phyloP scores from a whole-genome alignment of 2,329 filamentous ascomycete species.

The Penicillium sp. region DNA sequence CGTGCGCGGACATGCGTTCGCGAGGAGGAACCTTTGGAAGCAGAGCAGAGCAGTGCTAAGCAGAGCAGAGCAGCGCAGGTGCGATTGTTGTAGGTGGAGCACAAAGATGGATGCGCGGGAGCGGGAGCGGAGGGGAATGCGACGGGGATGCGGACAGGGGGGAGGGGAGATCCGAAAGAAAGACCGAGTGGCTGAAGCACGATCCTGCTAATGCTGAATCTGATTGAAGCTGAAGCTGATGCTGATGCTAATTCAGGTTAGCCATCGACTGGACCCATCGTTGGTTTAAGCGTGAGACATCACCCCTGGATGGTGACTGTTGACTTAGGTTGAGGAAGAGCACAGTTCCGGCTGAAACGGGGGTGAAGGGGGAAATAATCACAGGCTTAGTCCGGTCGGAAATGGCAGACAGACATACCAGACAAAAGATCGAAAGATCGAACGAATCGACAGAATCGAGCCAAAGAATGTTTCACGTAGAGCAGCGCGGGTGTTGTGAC shows the following conservation, averaged over 20 bases:
- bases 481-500: conserved; percentile 26
- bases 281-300: conserved; percentile 24
- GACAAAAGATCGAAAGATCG: no score
- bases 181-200: conserved; percentile 20
- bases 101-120: conserved; percentile 12
- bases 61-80: background rate
- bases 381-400: background rate
- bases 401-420: conserved; percentile 15
- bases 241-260: no score
- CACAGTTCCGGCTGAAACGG: conserved; percentile 10
- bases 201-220: conserved; percentile 13
- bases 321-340: conserved; percentile 12
- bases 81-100: background rate
- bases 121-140: conserved; percentile 22
- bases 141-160: conserved; percentile 18
- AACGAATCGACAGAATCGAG: no score
- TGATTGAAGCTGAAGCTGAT: no score
- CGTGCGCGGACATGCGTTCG: conserved; percentile 16
- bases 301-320: conserved; percentile 10
- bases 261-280: conserved; percentile 12
- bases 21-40: background rate
- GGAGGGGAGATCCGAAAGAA: conserved; percentile 10
- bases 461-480: conserved; percentile 29
- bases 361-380: background rate
- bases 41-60: no score